Percentiles rank a stretch among this genome's conserved stretches.
phyloP scores from a whole-genome alignment of 2,329 filamentous ascomycete species.

The Aspergillus fischeri region DNA sequence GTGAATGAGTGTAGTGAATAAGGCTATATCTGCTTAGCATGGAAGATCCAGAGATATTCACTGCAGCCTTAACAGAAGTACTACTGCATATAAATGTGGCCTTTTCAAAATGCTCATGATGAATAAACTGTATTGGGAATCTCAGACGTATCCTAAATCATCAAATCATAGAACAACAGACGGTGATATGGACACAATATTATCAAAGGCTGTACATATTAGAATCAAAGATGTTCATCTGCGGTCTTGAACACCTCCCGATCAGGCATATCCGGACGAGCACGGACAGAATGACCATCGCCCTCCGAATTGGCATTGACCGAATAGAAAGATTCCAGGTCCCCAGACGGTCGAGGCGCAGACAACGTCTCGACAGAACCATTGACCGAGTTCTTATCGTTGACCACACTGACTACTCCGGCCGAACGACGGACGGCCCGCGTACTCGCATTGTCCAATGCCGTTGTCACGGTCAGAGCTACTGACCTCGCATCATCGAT shows the following conservation, averaged over 20 bases:
- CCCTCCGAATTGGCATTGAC: conserved; percentile 1
- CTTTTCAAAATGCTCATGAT: too few species aligned
- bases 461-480: conserved; percentile 9
- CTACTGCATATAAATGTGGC: too few species aligned
- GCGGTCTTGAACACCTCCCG: conserved; percentile 28
- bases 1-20: too few species aligned
- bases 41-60: too few species aligned
- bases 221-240: conserved; percentile 11
- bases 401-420: conserved; percentile 23
- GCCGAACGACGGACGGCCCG: conserved; percentile 25
- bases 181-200: too few species aligned
- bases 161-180: neutral
- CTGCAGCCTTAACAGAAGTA: too few species aligned
- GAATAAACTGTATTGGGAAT: too few species aligned
- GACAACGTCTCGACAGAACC: conserved; percentile 25
- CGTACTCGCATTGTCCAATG: conserved; percentile 26
- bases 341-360: conserved; percentile 6
- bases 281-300: conserved; percentile 7
- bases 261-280: conserved; percentile 24
- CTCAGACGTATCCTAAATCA: neutral
- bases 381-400: conserved; percentile 15
- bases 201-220: conserved; percentile 2
- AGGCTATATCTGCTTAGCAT: too few species aligned
- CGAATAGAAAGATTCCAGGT: conserved; percentile 9
- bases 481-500: conserved; percentile 25